phyloP scores from a whole-genome alignment of 257 asterid genomes.

The Nicotiana tomentosiformis region DNA sequence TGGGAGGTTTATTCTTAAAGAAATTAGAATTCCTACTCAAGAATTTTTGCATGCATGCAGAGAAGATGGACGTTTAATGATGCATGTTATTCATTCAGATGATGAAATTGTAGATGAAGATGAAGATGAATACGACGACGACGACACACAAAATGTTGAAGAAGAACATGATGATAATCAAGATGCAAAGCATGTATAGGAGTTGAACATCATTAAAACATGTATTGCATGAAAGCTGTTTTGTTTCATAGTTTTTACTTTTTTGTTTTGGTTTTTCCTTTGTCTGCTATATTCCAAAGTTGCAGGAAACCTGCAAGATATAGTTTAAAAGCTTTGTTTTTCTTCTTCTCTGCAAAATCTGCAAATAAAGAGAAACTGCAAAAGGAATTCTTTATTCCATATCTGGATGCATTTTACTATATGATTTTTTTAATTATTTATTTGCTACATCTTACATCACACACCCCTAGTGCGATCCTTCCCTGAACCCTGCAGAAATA shows the following conservation, averaged over 20 bases:
- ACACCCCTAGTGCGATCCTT: too few relatives aligned
- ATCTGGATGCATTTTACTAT: background rate
- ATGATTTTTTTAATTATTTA: background rate
- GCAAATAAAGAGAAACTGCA: constrained; percentile 2
- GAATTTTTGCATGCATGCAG: constrained; percentile 72
- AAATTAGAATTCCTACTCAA: constrained; percentile 62
- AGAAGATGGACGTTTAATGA: constrained; percentile 66
- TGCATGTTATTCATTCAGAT: constrained; percentile 54
- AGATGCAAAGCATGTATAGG: constrained; percentile 16
- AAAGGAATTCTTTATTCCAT: background rate
- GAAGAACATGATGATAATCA: constrained; percentile 2
- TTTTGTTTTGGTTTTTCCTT: background rate
- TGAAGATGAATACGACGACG: constrained; percentile 5
- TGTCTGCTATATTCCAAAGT: background rate
- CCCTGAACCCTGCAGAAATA: too few relatives aligned
- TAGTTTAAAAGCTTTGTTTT: background rate
- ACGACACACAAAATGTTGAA: background rate
- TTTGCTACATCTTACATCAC: too few relatives aligned
- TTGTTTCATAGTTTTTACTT: background rate
- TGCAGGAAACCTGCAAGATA: background rate
- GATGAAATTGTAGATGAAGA: constrained; percentile 47
- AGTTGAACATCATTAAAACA: background rate
- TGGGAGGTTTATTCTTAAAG: constrained; percentile 73
- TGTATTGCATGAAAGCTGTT: background rate
- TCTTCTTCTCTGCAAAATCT: background rate